Conservation (phyloP, 345 rosid species). For the Melaleuca alternifolia region DNA sequence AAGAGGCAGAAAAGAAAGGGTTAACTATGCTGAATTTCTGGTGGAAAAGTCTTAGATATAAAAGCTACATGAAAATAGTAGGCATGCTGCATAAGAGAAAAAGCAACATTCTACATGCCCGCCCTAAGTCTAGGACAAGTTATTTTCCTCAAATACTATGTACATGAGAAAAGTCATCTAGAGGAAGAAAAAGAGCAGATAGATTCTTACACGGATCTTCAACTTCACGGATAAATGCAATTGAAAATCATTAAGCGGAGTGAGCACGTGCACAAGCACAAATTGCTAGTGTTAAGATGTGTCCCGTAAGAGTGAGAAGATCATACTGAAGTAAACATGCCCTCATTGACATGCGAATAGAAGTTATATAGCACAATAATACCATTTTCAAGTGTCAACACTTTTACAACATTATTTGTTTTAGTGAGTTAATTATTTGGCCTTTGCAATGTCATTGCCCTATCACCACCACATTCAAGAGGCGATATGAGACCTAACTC, state of each 20-base stretch:
- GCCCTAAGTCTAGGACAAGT: not conserved
- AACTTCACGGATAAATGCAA: not conserved
- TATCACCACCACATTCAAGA: not conserved
- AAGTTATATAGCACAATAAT: not conserved
- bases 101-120: not conserved
- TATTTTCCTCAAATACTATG: not conserved
- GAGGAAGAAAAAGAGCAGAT: not conserved
- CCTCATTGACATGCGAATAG: not conserved
- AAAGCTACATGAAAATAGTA: not conserved
- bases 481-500: not conserved
- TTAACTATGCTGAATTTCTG: not conserved
- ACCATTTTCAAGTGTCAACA: not conserved
- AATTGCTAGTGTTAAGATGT: not conserved
- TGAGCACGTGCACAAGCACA: not conserved
- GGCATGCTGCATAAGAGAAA: not conserved
- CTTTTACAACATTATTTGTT: not conserved
- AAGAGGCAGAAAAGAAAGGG: not conserved
- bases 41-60: not conserved
- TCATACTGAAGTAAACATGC: not conserved
- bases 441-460: not conserved
- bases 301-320: not conserved
- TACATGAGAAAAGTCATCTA: not conserved
- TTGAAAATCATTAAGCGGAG: not conserved
- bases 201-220: not conserved
- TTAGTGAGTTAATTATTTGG: not conserved